phyloP scores from a whole-genome alignment of 768 basidiomycete genomes.

The Lactifluus piperatus region DNA sequence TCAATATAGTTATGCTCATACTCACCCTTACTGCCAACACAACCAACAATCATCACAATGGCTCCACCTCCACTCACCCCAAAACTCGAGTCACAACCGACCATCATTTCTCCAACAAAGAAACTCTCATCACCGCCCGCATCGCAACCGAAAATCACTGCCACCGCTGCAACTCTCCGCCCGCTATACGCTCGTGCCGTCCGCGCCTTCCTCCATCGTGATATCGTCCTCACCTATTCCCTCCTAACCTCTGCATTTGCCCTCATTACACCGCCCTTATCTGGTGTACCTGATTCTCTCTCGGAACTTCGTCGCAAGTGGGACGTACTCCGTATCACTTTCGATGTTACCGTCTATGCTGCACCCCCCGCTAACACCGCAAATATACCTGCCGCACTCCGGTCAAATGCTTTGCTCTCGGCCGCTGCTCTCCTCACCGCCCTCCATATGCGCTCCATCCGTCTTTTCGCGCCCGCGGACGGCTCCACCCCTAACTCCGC shows the following conservation, averaged over 20 bases:
- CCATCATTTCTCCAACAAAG: too few relatives aligned
- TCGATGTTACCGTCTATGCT: constrained; percentile 65
- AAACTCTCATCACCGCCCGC: background rate
- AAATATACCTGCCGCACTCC: constrained; percentile 43
- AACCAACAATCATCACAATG: constrained; percentile 11
- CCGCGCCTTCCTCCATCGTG: constrained; percentile 68
- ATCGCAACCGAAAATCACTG: constrained; percentile 24
- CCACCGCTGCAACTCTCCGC: constrained; percentile 45
- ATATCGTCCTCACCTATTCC: constrained; percentile 55
- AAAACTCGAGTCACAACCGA: too few relatives aligned
- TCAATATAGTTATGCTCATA: too few relatives aligned
- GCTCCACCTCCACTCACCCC: background rate
- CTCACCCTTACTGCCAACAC: too few relatives aligned
- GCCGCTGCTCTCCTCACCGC: constrained; percentile 48
- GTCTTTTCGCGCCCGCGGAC: constrained; percentile 53
- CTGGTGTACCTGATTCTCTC: constrained; percentile 37
- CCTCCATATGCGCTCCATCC: constrained; percentile 55
- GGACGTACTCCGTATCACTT: constrained; percentile 80
- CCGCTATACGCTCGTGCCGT: constrained; percentile 72
- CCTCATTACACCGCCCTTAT: constrained; percentile 36
- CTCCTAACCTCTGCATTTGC: constrained; percentile 62
- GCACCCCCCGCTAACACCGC: constrained; percentile 38
- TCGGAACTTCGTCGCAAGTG: constrained; percentile 56
- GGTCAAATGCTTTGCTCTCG: constrained; percentile 45
- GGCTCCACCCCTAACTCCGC: constrained; percentile 36